Evolutionary conservation across 805 yeast genomes (phyloP), one percentile per base, ranked within the genome.

Genomic region (Tetrapisispora nanseiensis): DNA sequence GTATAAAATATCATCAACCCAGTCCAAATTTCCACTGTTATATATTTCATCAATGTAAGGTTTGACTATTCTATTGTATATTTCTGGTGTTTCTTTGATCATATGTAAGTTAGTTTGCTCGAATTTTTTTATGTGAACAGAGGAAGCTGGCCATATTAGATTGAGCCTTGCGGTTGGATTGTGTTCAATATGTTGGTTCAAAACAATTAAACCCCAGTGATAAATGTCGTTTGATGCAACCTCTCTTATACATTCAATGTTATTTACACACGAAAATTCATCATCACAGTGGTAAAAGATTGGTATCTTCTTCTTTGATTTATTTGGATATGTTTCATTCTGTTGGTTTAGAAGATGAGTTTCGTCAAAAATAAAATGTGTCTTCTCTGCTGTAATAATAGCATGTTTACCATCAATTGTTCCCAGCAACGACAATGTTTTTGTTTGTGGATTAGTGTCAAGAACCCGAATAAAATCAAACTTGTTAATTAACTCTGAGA

Each of bases 71-170:
- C 59, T 47, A 7, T 57, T 40, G 65, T 89, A 90, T 61, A 76
- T 66, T 42, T 78, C 80, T 1, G 95, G 95, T 1, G 97, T 85
- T 59, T 92, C 98, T 15, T 63, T 57, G 3, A 92, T 70, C 52
- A 82, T 61, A 50, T 79, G 86, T 24, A 58, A 51, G 11, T 60
- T 62, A 48, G 82, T 86, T 11, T 61, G 66, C 13, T 74, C 68
- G 58, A 76, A 86, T 63, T 90, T 92, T 38, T 71, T 71, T 37
- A 92, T 76, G 57, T 92, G 97, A 3, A 79, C 74, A 39, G 76
- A 79, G 0, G 95, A 81, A 1, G 97, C 97, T 1, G 98, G 98
- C 58, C 75, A 86, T 22, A 89, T 79, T 42, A 90, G 53, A 51
- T 82, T 86, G 44, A 86, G 51, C 54, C 89, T 87, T 13, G 80